Evolutionary conservation across 2,329 filamentous ascomycete species (phyloP), one percentile per base, ranked within the genome.

Genomic region (Paraphoma sp.): DNA sequence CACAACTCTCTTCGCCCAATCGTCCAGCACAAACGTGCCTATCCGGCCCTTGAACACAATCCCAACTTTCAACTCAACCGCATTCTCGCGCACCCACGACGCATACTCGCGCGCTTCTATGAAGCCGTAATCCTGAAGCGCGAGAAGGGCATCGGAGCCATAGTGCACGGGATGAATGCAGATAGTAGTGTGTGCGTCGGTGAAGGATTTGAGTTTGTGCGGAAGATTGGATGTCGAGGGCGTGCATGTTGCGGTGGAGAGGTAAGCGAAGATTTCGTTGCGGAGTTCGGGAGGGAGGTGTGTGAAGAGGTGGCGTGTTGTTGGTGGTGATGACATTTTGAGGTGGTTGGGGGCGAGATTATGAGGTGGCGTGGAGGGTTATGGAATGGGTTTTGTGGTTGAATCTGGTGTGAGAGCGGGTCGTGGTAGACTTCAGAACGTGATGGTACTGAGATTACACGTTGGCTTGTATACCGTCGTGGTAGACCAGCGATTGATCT

Each of bases 211-310:
- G n/a, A 60, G 52, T 9, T 55, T 48, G 14, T 72, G 51, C 1
- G 68, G 69, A 18, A 73, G 60, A 16, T 54, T 51, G 4, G 29
- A 23, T 45, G 53, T 68, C 12, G 52, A 57, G 7, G 60, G 17
- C 8, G 23, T 33, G 3, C 45, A 41, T 31, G n/a, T 44, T 17
- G 53, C 17, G 18, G 56, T 40, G 1, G 64, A 63, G 28, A 68
- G 63, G 40, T 70, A 61, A 30, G 55, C 45, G 60, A 72, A 75
- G 33, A 75, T 55, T 36, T 70, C 59, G 51, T 72, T 69, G 12
- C 72, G 68, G 5, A 74, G 62, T 30, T 75, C 72, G 1, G 71
- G 64, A 8, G 72, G 72, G 17, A 74, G 63, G 36, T 48, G 31
- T 1, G 67, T 64, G 30, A 74, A 56, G 14, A 75, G 63, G 7